A percentile compares a stretch with the other conserved stretches of the same genome.
Conservation (phyloP, 371 early-diverging fungal genomes). For the Mucor plumbeus region DNA sequence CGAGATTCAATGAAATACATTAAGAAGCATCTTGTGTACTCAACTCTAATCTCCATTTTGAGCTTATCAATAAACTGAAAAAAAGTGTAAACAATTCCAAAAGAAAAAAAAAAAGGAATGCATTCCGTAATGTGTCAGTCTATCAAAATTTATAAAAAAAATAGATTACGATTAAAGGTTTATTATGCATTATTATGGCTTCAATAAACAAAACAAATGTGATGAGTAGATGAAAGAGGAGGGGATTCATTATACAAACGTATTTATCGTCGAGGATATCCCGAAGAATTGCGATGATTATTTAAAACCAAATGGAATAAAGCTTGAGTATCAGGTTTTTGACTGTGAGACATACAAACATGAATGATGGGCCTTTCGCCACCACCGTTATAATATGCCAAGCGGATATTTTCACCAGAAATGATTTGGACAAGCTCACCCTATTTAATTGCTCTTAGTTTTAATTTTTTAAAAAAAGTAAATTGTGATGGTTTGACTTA, state of each 20-base stretch:
- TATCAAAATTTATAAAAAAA: too few relatives aligned
- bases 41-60: too few relatives aligned
- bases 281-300: slow-evolving; percentile 25
- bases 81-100: too few relatives aligned
- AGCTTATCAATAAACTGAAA: too few relatives aligned
- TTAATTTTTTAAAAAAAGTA: not conserved
- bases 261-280: slow-evolving; percentile 14
- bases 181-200: too few relatives aligned
- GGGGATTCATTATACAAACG: not conserved
- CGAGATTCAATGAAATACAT: too few relatives aligned
- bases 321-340: slow-evolving; percentile 51
- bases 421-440: slow-evolving; percentile 57
- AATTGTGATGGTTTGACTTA: slow-evolving; percentile 28
- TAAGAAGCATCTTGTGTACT: too few relatives aligned
- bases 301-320: slow-evolving; percentile 43
- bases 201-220: too few relatives aligned
- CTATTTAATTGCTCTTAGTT: slow-evolving; percentile 15
- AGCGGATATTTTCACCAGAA: slow-evolving; percentile 55
- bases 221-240: not conserved
- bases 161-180: too few relatives aligned
- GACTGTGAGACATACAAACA: slow-evolving; percentile 51
- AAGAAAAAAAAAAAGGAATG: too few relatives aligned
- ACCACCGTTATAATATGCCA: slow-evolving; percentile 51
- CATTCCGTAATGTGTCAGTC: too few relatives aligned
- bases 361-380: slow-evolving; percentile 50